Base-by-base conservation (phyloP, 129 eudicot genomes). In the Chrysanthemum makinoi region DNA sequence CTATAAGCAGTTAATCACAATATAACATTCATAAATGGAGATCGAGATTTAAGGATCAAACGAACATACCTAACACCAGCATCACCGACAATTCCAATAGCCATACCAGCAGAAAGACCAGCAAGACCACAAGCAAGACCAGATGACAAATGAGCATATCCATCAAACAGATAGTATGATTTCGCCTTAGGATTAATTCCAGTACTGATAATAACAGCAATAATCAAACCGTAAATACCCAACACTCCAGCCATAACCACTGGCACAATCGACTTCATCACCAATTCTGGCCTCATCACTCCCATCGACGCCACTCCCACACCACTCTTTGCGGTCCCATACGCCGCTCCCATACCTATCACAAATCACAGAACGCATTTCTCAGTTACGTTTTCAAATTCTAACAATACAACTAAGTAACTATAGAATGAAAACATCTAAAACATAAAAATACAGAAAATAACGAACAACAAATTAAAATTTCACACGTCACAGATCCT, bases 71-170 rank as follows among this genome's bases (percentile, higher is more conserved):
- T 81, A 55, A 86, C 91, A 81, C 91, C 96, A 13, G 96, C 96
- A 80, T 89, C 96, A 26, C 96, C 96, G 19, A 89, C 96, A 54
- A 89, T 84, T 39, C 96, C 96, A 53, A 89, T 89, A 79, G 96
- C 96, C 96, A 89, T 89, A 72, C 96, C 96, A 70, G 96, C 96
- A 74, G 92, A 82, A 53, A 89, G 86, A 54, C 96, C 96, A 75
- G 96, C 92, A 51, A 89, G 96, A 30, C 96, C 96, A 80, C 96
- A 89, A 84, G 96, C 96, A 39, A 89, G 89, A 62, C 96, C 96
- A 65, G 96, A 89, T 2, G 96, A 89, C 55, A 89, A 81, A 76
- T 89, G 96, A 35, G 96, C 96, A 33, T 89, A 89, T 15, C 96
- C 96, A 80, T 89, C 96, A 76, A 89, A 89, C 2, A 89, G 72